Base-by-base conservation (phyloP, 2,329 filamentous ascomycete genomes). In the Cytospora mali region DNA sequence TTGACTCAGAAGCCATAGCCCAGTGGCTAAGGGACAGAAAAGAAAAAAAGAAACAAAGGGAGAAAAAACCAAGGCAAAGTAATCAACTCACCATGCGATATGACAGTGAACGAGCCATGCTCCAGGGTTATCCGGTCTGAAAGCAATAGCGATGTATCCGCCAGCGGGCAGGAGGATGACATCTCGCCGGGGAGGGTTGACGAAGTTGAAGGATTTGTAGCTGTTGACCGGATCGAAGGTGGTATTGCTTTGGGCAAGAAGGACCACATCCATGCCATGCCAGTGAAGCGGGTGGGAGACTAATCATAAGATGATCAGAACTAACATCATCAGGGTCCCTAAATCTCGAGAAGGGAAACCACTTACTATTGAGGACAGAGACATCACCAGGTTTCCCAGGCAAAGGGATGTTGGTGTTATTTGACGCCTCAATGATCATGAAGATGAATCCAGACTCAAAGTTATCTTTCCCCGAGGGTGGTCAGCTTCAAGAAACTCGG, bases 21-120 rank as follows among this genome's bases (percentile, higher is more conserved):
- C n/a, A n/a, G n/a, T n/a, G n/a, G n/a, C n/a, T n/a, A n/a, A n/a
- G n/a, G n/a, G n/a, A n/a, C n/a, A n/a, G n/a, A n/a, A 39, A 18
- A 6, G 35, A 39, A 5, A 39, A 39, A 18, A 13, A 33, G 31
- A 33, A 39, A n/a, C n/a, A n/a, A n/a, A n/a, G n/a, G n/a, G n/a
- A 6, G 35, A 39, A 5, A 39, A 39, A 18, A 13, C 10, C 9
- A 33, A 39, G 6, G 14, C 16, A 18, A 39, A n/a, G n/a, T 18
- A 18, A 25, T 14, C 1, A 23, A 14, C 6, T 50, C 3, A 18
- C 78, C 75, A 79, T 18, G 75, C 74, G 60, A 79, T 78, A 63
- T 78, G 76, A 67, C 75, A 78, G 62, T 78, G 76, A 66, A 77
- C 69, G 31, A 76, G 62, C 75, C 76, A 78, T 65, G 2, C 81